Evolutionary conservation across 495 filamentous ascomycete species (phyloP), one percentile per base, ranked within the genome.

Genomic region (Aspergillus funiculosus): DNA sequence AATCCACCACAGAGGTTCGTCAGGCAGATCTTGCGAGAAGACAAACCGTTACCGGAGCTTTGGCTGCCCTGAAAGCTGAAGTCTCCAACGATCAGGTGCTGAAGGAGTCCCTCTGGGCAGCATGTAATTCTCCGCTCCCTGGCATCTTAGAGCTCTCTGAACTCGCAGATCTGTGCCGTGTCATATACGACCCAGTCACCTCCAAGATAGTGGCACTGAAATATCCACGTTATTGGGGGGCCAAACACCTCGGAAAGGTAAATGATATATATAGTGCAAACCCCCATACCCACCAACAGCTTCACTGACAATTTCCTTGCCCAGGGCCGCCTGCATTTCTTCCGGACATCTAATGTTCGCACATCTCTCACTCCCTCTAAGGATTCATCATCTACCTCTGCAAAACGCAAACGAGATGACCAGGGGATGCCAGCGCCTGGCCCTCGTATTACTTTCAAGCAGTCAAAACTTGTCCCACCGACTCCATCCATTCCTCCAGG

Each of bases 51-150:
- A 69, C 78, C 0, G 85, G 84, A 17, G 88, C 92, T 6, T 66
- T 94, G 5, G 72, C 66, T 4, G 88, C 85, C 2, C 70, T 97
- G 6, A 92, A 84, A 48, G 66, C 69, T 18, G 85, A 94, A 46
- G 54, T 95, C 6, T 66, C 75, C 9, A 66, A 71, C 18, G 80
- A 91, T 42, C 41, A 66, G 11, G 68, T 68, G 2, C 59, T 97
- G 39, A 81, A 83, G 51, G 67, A 78, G 9, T 78, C 79, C n/a
- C 64, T 96, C 11, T 94, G 89, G 87, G 69, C 73, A 38, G 89
- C 89, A 14, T 74, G 88, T 35, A 79, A 81, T 28, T 91, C 89
- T 0, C 70, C 76, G 0, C 56, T 59, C 22, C 75, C 88, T 43
- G 79, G 79, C 6, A 48, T 86, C 2, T 59, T 75, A n/a, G 89